These are phyloP conservation scores for Cladosporium sp. DNA, from an alignment of 2,329 filamentous ascomycete species.

Conservation along the genomic window DNA sequence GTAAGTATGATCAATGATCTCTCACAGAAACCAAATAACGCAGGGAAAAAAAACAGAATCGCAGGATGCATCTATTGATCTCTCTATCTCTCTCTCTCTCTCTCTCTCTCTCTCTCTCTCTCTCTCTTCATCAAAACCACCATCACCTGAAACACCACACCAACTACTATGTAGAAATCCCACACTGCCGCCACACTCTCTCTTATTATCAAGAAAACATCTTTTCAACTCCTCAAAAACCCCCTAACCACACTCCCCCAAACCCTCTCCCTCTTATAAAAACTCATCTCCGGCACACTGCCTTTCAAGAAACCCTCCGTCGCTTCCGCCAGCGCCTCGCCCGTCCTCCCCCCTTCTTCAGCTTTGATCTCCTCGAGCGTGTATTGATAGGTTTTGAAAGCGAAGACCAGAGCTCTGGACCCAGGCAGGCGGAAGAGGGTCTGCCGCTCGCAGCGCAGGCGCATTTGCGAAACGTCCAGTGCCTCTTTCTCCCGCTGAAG, in stretches of 20 bases:
- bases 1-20: too few relatives aligned
- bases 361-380: conserved; percentile 51
- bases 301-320: conserved; percentile 57
- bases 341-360: conserved; percentile 44
- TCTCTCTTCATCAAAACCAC: too few relatives aligned
- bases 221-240: conserved; percentile 37
- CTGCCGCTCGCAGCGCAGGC: conserved; percentile 56
- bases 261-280: conserved; percentile 55
- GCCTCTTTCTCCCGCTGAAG: conserved; percentile 20
- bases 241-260: conserved; percentile 54
- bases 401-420: conserved; percentile 54
- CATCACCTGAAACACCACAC: too few relatives aligned
- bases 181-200: too few relatives aligned
- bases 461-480: conserved; percentile 14
- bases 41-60: too few relatives aligned
- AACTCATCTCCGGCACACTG: conserved; percentile 53
- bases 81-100: too few relatives aligned
- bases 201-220: too few relatives aligned
- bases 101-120: too few relatives aligned
- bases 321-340: conserved; percentile 50
- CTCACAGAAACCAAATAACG: too few relatives aligned
- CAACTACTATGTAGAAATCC: too few relatives aligned
- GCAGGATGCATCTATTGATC: too few relatives aligned
- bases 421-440: conserved; percentile 56
- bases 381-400: conserved; percentile 61